These are phyloP conservation scores for Brettanomyces custersianus DNA, from an alignment of 805 yeast genomes.

Conservation along the genomic window DNA sequence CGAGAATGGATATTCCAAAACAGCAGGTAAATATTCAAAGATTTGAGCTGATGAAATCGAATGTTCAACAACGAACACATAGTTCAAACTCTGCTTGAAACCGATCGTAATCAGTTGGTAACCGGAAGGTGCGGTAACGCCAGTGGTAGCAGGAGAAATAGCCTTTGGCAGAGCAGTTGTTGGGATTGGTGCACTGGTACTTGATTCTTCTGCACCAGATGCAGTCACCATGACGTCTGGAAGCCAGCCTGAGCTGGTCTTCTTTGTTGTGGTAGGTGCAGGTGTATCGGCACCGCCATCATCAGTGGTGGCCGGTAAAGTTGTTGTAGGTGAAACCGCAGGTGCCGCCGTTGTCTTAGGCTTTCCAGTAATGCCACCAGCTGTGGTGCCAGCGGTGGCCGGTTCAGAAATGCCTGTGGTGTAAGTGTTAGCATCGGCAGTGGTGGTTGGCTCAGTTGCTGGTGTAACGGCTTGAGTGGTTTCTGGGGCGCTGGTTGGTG, in stretches of 20 bases:
- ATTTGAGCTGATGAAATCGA: constrained; percentile 77
- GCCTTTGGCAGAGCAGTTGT: constrained; percentile 63
- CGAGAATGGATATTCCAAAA: constrained; percentile 53
- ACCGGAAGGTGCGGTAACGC: constrained; percentile 34
- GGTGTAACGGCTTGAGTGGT: too few relatives aligned
- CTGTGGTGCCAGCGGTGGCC: constrained; percentile 3
- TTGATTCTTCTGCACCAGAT: background rate
- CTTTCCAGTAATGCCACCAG: background rate
- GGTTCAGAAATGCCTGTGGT: constrained; percentile 1
- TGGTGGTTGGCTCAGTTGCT: constrained; percentile 1
- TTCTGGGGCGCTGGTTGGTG: background rate
- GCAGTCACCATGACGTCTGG: constrained; percentile 1
- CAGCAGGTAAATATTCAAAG: constrained; percentile 74
- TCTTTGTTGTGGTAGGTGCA: background rate
- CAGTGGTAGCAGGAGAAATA: constrained; percentile 49
- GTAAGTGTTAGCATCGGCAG: background rate
- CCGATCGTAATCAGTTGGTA: constrained; percentile 63
- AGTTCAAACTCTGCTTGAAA: constrained; percentile 70
- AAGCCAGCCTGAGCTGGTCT: background rate
- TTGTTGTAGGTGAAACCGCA: constrained; percentile 1
- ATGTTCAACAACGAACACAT: constrained; percentile 70
- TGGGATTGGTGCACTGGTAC: constrained; percentile 10
- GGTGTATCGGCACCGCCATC: background rate
- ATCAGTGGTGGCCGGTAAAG: background rate
- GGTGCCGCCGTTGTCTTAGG: background rate